Evolutionary conservation across 2,329 filamentous ascomycete species (phyloP).

Genomic region (Keithomyces neogunnii): DNA sequence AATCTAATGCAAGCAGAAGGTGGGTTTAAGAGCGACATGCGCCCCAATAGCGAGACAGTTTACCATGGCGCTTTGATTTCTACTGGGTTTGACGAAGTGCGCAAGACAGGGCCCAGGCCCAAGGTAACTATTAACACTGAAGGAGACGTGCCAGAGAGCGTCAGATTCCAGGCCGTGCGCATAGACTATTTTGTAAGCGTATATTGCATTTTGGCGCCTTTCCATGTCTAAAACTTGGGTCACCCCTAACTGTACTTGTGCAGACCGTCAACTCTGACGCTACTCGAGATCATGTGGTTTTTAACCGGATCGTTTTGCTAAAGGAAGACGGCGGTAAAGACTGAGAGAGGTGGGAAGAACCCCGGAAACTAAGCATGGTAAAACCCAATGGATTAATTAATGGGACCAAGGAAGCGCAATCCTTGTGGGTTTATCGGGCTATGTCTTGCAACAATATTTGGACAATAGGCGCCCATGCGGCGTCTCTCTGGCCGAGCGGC

Average conservation of each 20-base stretch:
- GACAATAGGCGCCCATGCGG: no score
- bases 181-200: constrained; percentile 64
- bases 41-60: constrained; percentile 68
- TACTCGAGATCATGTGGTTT: constrained; percentile 62
- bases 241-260: neutral
- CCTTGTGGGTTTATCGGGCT: no score
- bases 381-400: no score
- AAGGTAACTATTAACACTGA: constrained; percentile 60
- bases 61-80: constrained; percentile 69
- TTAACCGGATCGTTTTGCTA: constrained; percentile 81
- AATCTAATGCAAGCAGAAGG: constrained; percentile 67
- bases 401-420: no score
- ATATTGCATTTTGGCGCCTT: no score
- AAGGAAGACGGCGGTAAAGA: constrained; percentile 69
- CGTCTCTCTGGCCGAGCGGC: no score
- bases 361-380: no score
- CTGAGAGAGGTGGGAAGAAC: no score
- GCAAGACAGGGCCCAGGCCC: constrained; percentile 66
- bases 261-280: constrained; percentile 65
- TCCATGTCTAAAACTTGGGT: neutral
- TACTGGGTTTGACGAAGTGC: constrained; percentile 67
- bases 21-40: constrained; percentile 75
- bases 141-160: constrained; percentile 55
- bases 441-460: no score
- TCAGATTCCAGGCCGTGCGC: constrained; percentile 80